phyloP scores from a whole-genome alignment of 768 basidiomycete species.

The Amanita subjunquillea region DNA sequence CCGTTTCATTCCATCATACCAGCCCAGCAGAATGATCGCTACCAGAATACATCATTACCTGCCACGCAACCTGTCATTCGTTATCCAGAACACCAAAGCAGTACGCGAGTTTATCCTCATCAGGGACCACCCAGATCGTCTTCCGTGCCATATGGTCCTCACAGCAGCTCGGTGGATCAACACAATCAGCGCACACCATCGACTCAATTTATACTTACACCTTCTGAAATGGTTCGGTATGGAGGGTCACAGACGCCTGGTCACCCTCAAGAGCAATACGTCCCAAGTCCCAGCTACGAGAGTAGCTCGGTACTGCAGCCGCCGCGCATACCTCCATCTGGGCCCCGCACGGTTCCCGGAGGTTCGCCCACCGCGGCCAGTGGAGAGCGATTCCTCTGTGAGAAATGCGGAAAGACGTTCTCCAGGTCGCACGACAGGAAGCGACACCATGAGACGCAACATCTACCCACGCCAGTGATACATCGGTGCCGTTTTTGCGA shows the following conservation, averaged over 20 bases:
- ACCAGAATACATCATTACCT: constrained; percentile 10
- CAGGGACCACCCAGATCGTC: constrained; percentile 12
- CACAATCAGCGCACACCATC: constrained; percentile 13
- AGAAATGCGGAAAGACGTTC: constrained; percentile 70
- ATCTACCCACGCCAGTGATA: constrained; percentile 49
- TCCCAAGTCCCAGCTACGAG: constrained; percentile 12
- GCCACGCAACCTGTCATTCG: constrained; percentile 7
- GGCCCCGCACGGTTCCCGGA: constrained; percentile 21
- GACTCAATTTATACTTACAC: constrained; percentile 37
- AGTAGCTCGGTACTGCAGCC: constrained; percentile 15
- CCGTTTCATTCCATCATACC: neutral
- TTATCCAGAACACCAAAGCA: constrained; percentile 7
- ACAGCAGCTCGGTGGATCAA: constrained; percentile 7
- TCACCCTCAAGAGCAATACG: neutral
- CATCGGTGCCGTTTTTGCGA: constrained; percentile 67
- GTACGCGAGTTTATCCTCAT: constrained; percentile 15
- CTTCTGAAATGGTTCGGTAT: constrained; percentile 30
- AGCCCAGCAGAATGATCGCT: neutral
- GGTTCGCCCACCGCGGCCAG: constrained; percentile 25
- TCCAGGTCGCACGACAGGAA: constrained; percentile 76
- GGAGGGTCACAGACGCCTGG: neutral
- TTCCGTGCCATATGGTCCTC: constrained; percentile 16
- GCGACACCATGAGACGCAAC: constrained; percentile 72
- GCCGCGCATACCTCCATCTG: constrained; percentile 29
- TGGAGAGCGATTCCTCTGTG: constrained; percentile 61